Base-by-base conservation (phyloP, 2,329 filamentous ascomycete genomes). In the Trichoderma afroharzianum region DNA sequence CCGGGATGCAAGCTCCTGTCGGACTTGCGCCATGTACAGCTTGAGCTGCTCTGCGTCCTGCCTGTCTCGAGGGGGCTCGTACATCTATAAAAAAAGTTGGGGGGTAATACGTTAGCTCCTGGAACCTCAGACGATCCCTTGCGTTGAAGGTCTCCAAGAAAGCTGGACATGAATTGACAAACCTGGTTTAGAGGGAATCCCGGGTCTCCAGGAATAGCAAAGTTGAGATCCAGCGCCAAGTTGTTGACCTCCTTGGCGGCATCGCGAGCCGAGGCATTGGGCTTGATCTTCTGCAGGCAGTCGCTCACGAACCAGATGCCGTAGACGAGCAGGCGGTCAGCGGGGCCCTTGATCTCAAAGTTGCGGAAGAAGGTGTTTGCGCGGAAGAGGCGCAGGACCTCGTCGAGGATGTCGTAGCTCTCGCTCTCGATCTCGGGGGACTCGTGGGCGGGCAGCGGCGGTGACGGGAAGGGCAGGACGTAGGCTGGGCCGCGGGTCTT, bases 311-410 rank as follows among this genome's bases (percentile, higher is more conserved):
- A 98, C 80, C 97, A 88, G 81, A 98, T 99, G 74, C 95, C 95
- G 84, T 99, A 99, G 79, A 98, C 95, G 76, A 99, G 88, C 79
- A 98, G 90, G 53, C 96, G 89, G 83, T 99, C 96, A 72, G 96
- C 95, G 30, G 94, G 93, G 15, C 96, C 96, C 84, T 97, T 95
- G 85, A 98, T 97, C 87, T 98, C 96, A 79, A 99, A 99, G 88
- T 98, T 99, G 79, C 96, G 93, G 88, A 98, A 99, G 83, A 99
- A 95, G 73, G 95, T 98, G 86, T 99, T 98, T 78, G 96, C 95
- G 75, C 96, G 93, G 88, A 98, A 99, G 63, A 98, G 89, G 14
- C 91, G 88, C 70, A 99, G 88, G 66, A 97, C 91, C 86, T 99
- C 96, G 84, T 99, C 96, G 70, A 98, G 88, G 74, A 96, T 93